A percentile compares a stretch with the other conserved stretches of the same genome.
Evolutionary conservation across 1,284 basidiomycete species (phyloP).

Genomic region (Kwoniella shivajii): DNA sequence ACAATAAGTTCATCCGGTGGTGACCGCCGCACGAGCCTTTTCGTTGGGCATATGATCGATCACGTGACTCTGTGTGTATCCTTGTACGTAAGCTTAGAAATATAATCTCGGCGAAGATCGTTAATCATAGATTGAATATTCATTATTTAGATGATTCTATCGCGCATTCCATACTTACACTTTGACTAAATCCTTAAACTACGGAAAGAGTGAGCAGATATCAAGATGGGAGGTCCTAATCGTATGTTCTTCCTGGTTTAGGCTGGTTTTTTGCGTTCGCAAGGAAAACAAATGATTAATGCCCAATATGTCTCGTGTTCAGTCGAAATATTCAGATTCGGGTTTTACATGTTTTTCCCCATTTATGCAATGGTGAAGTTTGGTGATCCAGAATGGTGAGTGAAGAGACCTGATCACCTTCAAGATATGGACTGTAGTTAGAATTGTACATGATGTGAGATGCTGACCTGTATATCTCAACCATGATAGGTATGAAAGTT

Average conservation of each 20-base stretch:
- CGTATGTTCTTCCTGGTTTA: slow-evolving; percentile 9
- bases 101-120: too few relatives aligned
- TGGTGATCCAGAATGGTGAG: slow-evolving; percentile 83
- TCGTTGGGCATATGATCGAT: too few relatives aligned
- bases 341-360: slow-evolving; percentile 84
- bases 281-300: too few relatives aligned
- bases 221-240: slow-evolving; percentile 29
- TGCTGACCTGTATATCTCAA: neutral
- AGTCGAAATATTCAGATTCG: slow-evolving; percentile 85
- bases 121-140: too few relatives aligned
- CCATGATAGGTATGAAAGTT: slow-evolving; percentile 57
- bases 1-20: too few relatives aligned
- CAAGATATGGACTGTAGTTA: neutral
- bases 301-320: neutral
- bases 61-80: too few relatives aligned
- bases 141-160: too few relatives aligned
- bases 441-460: neutral
- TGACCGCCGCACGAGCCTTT: too few relatives aligned
- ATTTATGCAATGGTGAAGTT: slow-evolving; percentile 81
- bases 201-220: neutral
- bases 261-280: neutral
- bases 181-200: too few relatives aligned
- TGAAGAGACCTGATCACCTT: neutral
- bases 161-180: too few relatives aligned
- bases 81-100: too few relatives aligned